Conservation (phyloP, 257 asterid genomes). For the Primulina eburnea region DNA sequence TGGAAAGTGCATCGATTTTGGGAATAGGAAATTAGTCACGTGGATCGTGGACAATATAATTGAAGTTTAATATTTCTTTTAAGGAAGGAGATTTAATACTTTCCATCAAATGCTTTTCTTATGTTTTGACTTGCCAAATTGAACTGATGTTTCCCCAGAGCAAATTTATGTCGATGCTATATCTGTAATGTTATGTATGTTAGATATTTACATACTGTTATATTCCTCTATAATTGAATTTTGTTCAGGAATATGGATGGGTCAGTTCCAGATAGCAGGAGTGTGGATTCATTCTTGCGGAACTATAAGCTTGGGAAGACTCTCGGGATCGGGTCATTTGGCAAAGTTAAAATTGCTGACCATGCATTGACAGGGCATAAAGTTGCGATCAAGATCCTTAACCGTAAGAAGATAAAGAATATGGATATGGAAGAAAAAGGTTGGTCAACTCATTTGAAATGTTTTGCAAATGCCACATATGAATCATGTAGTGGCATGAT, state of each 20-base stretch:
- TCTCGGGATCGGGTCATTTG: constrained; percentile 55
- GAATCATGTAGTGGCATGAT: constrained; percentile 7
- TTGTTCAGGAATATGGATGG: constrained; percentile 44
- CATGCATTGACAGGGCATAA: constrained; percentile 48
- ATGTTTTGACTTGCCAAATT: not conserved
- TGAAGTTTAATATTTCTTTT: not conserved
- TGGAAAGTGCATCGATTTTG: constrained; percentile 8
- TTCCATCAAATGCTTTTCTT: not conserved
- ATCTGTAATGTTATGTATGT: not conserved
- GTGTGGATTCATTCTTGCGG: constrained; percentile 38
- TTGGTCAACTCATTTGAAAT: not conserved
- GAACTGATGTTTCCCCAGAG: not conserved
- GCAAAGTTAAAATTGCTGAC: constrained; percentile 51
- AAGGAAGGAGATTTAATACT: not conserved
- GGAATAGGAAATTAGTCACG: constrained; percentile 8
- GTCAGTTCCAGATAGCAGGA: constrained; percentile 32
- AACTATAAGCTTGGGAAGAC: constrained; percentile 55
- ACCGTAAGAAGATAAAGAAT: constrained; percentile 38
- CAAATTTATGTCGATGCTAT: not conserved
- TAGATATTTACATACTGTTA: not conserved
- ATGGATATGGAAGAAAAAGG: constrained; percentile 61
- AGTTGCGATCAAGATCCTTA: constrained; percentile 53
- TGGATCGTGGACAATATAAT: constrained; percentile 3
- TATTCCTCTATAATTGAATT: not conserved
- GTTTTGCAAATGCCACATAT: constrained; percentile 10